Evolutionary conservation across 192 early-diverging fungal species (phyloP), one percentile per base, ranked within the genome.

Genomic region (Haplosporangium gracile): DNA sequence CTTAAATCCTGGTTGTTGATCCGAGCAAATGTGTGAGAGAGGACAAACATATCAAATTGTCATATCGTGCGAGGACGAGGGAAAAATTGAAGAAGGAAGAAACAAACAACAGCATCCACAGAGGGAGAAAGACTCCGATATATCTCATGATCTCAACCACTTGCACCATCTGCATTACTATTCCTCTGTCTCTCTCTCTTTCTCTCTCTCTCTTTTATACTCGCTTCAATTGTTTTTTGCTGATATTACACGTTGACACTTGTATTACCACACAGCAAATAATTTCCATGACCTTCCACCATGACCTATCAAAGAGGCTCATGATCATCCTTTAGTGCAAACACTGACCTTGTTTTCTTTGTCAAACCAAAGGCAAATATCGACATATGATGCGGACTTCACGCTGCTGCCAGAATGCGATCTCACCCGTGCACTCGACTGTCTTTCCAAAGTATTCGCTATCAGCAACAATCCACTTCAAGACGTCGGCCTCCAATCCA

Each of bases 331-430:
- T 4, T 1, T 6, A 11, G 1, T 26, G 24, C 69, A 36, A 49
- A 40, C 38, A 42, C 69, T 26, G 38, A 51, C 49, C 70, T 73
- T 11, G 26, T 68, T 24, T 74, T 22, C 26, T 65, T n/a, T 70
- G 24, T 24, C 22, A 18, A 57, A 36, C 32, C 9, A 1, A 47
- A 85, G 83, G 74, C 83, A 85, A 80, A 85, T 85, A 85, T 85
- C 83, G 22, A 86, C 84, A 6, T 86, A 86, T 70, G 84, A 86
- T 53, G 84, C 79, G 0, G 84, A 86, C 60, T 86, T 86, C 77
- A 86, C 84, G n/a, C 71, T 86, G 20, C 26, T 86, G 72, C 84
- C 84, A 36, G 84, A 86, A 76, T 86, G 79, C 43, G 84, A 86
- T 15, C 84, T 86, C 36, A 76, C 49, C 18, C 78, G 84, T 20